Evolutionary conservation across 208 protist species (phyloP).

Genomic region (Leishmania turanica): DNA sequence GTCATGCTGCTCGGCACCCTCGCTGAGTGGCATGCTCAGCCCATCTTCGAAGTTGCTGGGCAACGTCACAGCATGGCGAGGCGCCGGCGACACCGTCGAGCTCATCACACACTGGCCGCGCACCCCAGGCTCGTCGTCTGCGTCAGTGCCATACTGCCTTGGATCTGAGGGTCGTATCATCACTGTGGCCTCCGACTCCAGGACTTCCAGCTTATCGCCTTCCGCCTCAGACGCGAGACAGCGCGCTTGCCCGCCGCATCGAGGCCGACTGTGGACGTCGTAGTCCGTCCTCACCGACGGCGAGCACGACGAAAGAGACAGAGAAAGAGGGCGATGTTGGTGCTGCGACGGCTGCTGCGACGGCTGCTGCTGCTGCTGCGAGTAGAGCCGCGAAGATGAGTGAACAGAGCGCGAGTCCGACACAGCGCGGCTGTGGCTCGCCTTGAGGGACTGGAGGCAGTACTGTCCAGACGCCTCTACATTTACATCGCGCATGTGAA

Average conservation of each 20-base stretch:
- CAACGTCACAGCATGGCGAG: conserved; percentile 20
- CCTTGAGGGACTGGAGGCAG: conserved; percentile 4
- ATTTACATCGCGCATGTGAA: conserved; percentile 10
- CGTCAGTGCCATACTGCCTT: background rate
- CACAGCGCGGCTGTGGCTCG: conserved; percentile 1
- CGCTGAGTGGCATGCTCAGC: conserved; percentile 10
- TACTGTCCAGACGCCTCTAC: background rate
- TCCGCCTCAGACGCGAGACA: background rate
- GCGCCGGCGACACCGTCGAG: conserved; percentile 19
- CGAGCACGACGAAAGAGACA: conserved; percentile 9
- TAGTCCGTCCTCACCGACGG: background rate
- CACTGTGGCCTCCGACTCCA: conserved; percentile 25
- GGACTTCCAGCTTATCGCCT: background rate
- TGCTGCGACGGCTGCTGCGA: background rate
- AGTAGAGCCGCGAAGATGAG: conserved; percentile 1
- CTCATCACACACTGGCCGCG: conserved; percentile 9
- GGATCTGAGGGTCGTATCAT: conserved; percentile 13
- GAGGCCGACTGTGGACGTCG: background rate
- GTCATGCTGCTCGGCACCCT: background rate
- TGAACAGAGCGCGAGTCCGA: conserved; percentile 3
- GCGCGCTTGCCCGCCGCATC: background rate
- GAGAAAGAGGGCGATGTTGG: background rate
- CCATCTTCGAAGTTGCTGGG: conserved; percentile 17
- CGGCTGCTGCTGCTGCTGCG: background rate
- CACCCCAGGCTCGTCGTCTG: background rate